Evolutionary conservation across 2,329 filamentous ascomycete species (phyloP), one percentile per base, ranked within the genome.

Genomic region (Ophiostoma tasmaniense): DNA sequence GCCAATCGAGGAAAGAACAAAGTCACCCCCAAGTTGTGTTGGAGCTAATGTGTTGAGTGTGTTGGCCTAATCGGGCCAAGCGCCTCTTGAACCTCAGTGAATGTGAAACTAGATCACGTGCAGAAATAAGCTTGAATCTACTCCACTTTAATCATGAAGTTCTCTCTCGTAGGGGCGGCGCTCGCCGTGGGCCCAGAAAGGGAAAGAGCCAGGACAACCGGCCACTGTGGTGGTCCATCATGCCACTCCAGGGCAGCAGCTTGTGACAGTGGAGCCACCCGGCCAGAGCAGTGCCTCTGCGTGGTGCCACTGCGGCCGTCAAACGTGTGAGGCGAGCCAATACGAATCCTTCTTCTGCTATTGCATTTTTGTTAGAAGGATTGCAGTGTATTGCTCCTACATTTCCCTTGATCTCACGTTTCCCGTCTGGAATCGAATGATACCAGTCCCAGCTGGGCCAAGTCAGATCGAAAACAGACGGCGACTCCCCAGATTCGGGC

Each of bases 331-430:
- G 50, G 8, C 7, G 22, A 22, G 30, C 66, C 55, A 65, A 69
- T 66, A 39, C 66, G 14, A 30, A 2, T 64, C 17, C 25, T 39
- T 62, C 50, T 10, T 55, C 55, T 64, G 39, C 39, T 45, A 37
- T 52, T 25, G 20, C 37, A 65, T 33, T 22, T 17, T 7, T 45
- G 7, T 2, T 45, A n/a, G 7, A 8, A 20, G 14, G 4, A 42
- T 42, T 42, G 14, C 39, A 17, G 39, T 5, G 13, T 42, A 42
- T 42, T 42, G 20, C 68, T 28, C 66, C 66, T 67, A 22, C 50
- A 30, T 69, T 65, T 66, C 42, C 68, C 66, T 68, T 64, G 64
- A 66, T 70, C 69, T 68, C 69, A 2, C 61, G 69, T 66, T 70
- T 70, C 25, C 67, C 13, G 7, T 42, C 39, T 25, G 35, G 30